Conservation (phyloP, 371 early-diverging fungal species). For the Apophysomyces variabilis region DNA sequence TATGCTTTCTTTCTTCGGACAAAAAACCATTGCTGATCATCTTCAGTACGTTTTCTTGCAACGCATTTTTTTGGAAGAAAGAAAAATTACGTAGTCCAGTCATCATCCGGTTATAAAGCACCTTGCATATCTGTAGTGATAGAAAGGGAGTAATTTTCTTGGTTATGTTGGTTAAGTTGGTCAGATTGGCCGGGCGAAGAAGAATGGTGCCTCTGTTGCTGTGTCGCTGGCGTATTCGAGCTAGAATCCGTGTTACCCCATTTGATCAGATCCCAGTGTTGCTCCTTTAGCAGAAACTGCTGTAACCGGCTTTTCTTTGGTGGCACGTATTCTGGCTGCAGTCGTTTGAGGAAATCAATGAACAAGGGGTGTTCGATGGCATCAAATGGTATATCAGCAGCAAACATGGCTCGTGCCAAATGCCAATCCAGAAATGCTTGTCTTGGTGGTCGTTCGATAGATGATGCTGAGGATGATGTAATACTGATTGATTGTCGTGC, state of each 20-base stretch:
- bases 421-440: constrained; percentile 34
- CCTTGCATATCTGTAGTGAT: too few relatives aligned
- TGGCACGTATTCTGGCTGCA: constrained; percentile 38
- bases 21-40: too few relatives aligned
- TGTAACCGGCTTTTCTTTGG: constrained; percentile 32
- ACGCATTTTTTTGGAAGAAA: too few relatives aligned
- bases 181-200: constrained; percentile 9
- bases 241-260: neutral
- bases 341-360: constrained; percentile 33
- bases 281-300: constrained; percentile 41
- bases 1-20: too few relatives aligned
- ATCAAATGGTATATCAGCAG: constrained; percentile 36
- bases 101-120: neutral
- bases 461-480: neutral
- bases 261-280: constrained; percentile 48
- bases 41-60: too few relatives aligned
- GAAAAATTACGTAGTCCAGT: too few relatives aligned
- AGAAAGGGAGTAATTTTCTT: too few relatives aligned
- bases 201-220: neutral
- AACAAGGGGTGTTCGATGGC: constrained; percentile 39
- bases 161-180: neutral
- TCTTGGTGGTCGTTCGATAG: constrained; percentile 1
- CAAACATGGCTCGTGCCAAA: constrained; percentile 45
- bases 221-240: neutral
- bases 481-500: constrained; percentile 4